Base-by-base conservation (phyloP, 768 basidiomycete species). In the Pholiota conissans region DNA sequence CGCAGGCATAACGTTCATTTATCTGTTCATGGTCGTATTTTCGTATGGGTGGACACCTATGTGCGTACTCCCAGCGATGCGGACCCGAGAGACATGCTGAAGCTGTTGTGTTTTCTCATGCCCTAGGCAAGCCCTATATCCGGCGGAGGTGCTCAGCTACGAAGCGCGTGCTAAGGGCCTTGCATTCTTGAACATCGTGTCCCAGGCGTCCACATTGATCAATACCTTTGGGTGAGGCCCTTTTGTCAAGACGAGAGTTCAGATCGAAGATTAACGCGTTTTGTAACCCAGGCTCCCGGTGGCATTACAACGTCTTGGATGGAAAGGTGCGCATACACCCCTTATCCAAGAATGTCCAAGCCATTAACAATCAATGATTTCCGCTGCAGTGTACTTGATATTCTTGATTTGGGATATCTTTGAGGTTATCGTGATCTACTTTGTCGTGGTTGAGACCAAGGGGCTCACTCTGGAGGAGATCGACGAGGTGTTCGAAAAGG, bases 11-110 rank as follows among this genome's bases (percentile, higher is more conserved):
- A 71, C 77, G 0, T 83, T 83, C 62, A 78, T 79, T 20, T 79
- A 74, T 62, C 61, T 80, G 53, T 80, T 80, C 68, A 79, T 78
- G 78, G 78, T 80, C 8, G 72, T 79, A 29, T 84, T 77, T 65
- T 81, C 80, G 4, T 79, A 81, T 61, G 82, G 82, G 47, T 83
- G 78, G 78, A 84, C 83, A 2, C 78, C 82, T 0, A 80, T 84
- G 80, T 78, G 56, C 57, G 76, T 63, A 45, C 24, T 45, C 20
- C 18, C 22, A 45, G n/a, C 18, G 13, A 20, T 22, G 37, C 37
- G 37, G 34, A 24, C 34, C 24, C n/a, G 27, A 34, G n/a, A 42
- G 34, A n/a, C 14, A 48, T 27, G 9, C 32, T 56, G 13, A 56
- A 30, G 14, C n/a, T n/a, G n/a, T 2, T 16, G 20, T 37, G 5